Base-by-base conservation (phyloP, 805 yeast genomes). In the Spathaspora passalidarum region DNA sequence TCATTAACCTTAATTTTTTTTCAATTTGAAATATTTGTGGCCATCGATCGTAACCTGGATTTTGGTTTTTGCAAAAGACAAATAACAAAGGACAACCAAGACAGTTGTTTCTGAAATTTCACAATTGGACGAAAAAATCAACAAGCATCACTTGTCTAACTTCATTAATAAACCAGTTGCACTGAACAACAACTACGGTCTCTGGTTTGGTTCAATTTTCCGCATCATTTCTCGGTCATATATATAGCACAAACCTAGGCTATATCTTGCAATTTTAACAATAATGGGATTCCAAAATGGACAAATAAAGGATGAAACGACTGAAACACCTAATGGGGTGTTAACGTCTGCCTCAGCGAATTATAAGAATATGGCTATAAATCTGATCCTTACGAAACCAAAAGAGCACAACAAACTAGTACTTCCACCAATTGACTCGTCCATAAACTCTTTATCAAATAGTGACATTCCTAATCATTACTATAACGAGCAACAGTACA, bases 341-440 rank as follows among this genome's bases (percentile, higher is more conserved):
- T 18, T n/a, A 13, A 23, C 42, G 3, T 23, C 20, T 14, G 11
- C 42, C 14, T 13, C 46, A n/a, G 13, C 23, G 4, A 43, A 29
- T 37, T 46, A 41, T 32, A 54, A 49, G 45, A 46, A 45, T 48
- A 53, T 53, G 17, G 47, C 56, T 11, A 51, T 53, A 10, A 49
- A 47, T 17, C 55, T 51, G 53, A 51, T 53, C 20, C 37, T 53
- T 7, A 49, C 44, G 10, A 41, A 26, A 11, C 32, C 36, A n/a
- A 41, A 42, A 10, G 43, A 32, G n/a, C n/a, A n/a, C 25, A 40
- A 32, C 18, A 35, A 29, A 22, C 29, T 25, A 3, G 40, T 25
- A 18, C 14, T 44, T 29, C 49, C 51, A 9, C 40, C 46, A 11
- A 16, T 40, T 5, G 46, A 26, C 6, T 36, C 43, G 2, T 17